Evolutionary conservation across 202 grass and related monocot genomes (phyloP), one percentile per base, ranked within the genome.

Genomic region (Panicum virgatum): DNA sequence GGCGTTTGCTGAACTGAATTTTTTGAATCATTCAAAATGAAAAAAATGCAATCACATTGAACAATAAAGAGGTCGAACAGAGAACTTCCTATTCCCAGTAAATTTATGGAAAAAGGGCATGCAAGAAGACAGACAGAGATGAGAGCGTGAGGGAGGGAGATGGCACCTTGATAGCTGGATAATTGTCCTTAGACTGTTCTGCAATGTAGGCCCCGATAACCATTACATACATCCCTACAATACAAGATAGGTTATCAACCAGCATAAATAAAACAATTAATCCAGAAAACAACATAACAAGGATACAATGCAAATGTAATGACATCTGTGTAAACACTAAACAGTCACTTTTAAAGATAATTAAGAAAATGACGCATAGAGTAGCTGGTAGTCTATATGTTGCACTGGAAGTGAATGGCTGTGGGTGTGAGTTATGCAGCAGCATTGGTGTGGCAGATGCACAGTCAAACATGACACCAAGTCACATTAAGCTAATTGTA

Each of bases 191-290:
- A 32, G 80, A 79, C 34, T 77, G 32, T n/a, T 71, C 18, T 42
- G 69, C 73, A 62, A 83, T 39, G 37, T 84, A 94, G 47, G 84
- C 79, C 3, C 92, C 92, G 62, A 98, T 68, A 50, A 94, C 74
- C 88, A 98, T 88, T 18, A 98, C 88, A 77, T 91, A 98, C 90
- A 91, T 91, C 42, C 95, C 92, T 97, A 48, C 63, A 84, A 3
- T 40, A 73, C 16, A 83, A 86, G 77, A 62, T 14, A 37, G 7
- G 20, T 5, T 51, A 79, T 75, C 79, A 82, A 18, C 9, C 15
- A 68, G 79, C 32, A 4, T 74, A 66, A 74, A 69, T 19, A 77
- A 50, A 77, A 25, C 39, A 72, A 13, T 15, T 39, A 53, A 56
- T 4, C 10, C 40, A 66, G 66, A 66, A 66, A 54, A 25, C 19